Conservation (phyloP, 2,329 filamentous ascomycete genomes). For the Fusarium sp. region DNA sequence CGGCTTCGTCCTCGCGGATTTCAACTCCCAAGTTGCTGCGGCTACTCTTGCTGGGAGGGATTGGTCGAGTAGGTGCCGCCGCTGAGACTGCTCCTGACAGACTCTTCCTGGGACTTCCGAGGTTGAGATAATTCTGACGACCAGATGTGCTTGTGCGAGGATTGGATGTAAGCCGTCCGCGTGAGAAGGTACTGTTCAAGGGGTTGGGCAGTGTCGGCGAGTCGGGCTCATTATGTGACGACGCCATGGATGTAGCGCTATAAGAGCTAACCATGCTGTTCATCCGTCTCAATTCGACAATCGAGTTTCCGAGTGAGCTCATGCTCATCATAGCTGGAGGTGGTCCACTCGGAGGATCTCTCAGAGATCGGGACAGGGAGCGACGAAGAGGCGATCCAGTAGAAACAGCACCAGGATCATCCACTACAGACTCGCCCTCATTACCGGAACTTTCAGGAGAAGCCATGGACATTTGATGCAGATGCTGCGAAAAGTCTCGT, state of each 20-base stretch:
- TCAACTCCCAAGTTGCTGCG: constrained; percentile 28
- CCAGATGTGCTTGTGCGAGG: constrained; percentile 49
- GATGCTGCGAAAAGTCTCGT: constrained; percentile 27
- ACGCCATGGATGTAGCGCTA: constrained; percentile 53
- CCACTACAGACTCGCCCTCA: constrained; percentile 12
- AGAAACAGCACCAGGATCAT: constrained; percentile 29
- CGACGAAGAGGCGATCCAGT: constrained; percentile 39
- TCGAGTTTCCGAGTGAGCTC: constrained; percentile 52
- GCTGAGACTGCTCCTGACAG: not conserved
- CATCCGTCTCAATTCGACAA: constrained; percentile 66
- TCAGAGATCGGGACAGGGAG: constrained; percentile 22
- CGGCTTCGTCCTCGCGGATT: constrained; percentile 34
- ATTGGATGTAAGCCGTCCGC: constrained; percentile 40
- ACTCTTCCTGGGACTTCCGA: constrained; percentile 49
- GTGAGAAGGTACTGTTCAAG: constrained; percentile 53
- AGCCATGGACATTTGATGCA: constrained; percentile 36
- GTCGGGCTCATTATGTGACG: constrained; percentile 42
- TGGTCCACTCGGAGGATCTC: constrained; percentile 17
- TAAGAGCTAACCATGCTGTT: constrained; percentile 63
- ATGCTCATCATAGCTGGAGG: constrained; percentile 7
- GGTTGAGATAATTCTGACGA: constrained; percentile 58
- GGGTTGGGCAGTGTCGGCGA: constrained; percentile 55
- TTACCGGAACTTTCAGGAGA: constrained; percentile 42
- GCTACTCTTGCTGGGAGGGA: constrained; percentile 20
- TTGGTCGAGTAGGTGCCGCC: not conserved